A percentile compares a stretch with the other conserved stretches of the same genome.
phyloP scores from a whole-genome alignment of 306 rosid species.

The Acacia confusa region DNA sequence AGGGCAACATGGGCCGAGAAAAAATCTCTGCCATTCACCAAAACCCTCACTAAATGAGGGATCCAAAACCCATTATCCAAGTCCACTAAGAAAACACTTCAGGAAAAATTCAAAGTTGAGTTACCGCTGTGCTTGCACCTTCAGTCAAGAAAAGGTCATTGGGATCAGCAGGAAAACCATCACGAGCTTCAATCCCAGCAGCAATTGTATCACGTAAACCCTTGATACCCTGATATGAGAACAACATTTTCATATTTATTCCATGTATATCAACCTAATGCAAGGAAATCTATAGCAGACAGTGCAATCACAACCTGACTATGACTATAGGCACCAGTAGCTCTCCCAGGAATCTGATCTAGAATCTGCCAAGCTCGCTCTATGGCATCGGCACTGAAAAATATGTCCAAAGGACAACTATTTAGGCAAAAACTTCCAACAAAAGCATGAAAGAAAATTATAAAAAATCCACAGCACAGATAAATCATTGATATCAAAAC shows the following conservation, averaged over 20 bases:
- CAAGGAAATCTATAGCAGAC: not conserved
- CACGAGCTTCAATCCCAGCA: conserved; percentile 68
- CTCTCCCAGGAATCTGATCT: conserved; percentile 79
- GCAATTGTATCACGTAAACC: conserved; percentile 71
- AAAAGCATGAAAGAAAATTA: not conserved
- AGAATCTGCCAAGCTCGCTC: conserved; percentile 68
- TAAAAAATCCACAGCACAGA: not conserved
- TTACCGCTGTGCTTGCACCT: conserved; percentile 76
- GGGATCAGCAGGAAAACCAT: conserved; percentile 63
- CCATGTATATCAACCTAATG: not conserved
- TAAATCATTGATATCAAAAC: not conserved
- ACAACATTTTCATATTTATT: not conserved
- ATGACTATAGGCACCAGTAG: conserved; percentile 79
- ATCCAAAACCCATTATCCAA: not conserved
- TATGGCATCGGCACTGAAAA: conserved; percentile 46
- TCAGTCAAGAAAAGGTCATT: conserved; percentile 66
- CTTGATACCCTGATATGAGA: conserved; percentile 55
- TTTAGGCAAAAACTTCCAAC: not conserved
- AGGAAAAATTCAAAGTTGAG: not conserved
- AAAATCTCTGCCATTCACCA: not conserved
- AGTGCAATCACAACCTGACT: conserved; percentile 50
- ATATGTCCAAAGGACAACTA: conserved; percentile 20
- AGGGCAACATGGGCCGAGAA: not conserved
- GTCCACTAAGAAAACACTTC: not conserved
- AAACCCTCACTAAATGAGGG: not conserved